phyloP scores from a whole-genome alignment of 352 stramenopile species.

The Pythium vanterpoolii region DNA sequence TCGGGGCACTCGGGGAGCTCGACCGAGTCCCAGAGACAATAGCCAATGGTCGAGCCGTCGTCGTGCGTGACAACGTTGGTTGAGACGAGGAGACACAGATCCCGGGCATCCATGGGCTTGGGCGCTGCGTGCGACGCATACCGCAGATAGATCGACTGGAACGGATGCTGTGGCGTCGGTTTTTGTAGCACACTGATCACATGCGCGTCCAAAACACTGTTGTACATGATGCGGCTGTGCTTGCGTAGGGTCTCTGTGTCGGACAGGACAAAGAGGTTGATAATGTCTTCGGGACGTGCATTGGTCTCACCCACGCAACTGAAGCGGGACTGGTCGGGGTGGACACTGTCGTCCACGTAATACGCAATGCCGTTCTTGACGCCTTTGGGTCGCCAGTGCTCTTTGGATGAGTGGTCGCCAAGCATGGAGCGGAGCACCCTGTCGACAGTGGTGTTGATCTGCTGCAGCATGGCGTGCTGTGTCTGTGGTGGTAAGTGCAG shows the following conservation, averaged over 20 bases:
- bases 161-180: conserved; percentile 36
- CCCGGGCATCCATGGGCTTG: conserved; percentile 34
- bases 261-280: conserved; percentile 46
- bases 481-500: neutral
- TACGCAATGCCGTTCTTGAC: conserved; percentile 46
- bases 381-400: conserved; percentile 43
- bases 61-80: conserved; percentile 23
- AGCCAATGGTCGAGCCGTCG: conserved; percentile 50
- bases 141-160: conserved; percentile 31
- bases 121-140: conserved; percentile 33
- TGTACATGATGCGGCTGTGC: conserved; percentile 44
- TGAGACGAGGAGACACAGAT: conserved; percentile 41
- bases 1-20: conserved; percentile 26
- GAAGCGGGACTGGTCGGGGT: conserved; percentile 44
- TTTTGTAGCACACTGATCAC: conserved; percentile 39
- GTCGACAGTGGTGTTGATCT: conserved; percentile 27
- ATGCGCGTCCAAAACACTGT: conserved; percentile 43
- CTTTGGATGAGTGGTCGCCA: conserved; percentile 26
- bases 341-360: conserved; percentile 43
- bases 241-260: conserved; percentile 34
- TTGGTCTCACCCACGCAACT: conserved; percentile 45
- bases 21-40: conserved; percentile 63
- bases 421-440: conserved; percentile 50
- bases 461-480: conserved; percentile 5
- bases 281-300: conserved; percentile 37